phyloP scores from a whole-genome alignment of 192 early-diverging fungal species.

The Lobulomyces angularis region DNA sequence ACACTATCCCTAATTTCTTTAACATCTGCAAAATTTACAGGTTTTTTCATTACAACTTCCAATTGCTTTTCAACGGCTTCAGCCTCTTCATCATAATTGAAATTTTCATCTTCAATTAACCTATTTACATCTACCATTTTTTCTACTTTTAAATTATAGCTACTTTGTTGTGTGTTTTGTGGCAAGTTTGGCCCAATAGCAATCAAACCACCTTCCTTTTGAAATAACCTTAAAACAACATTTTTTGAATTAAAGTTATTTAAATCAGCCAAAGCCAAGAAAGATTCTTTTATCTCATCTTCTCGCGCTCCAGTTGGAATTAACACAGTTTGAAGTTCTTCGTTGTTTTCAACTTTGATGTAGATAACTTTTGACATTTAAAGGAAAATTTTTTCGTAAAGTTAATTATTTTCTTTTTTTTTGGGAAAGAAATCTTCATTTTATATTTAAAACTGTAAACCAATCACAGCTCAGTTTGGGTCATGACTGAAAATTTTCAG shows the following conservation, averaged over 20 bases:
- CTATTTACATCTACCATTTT: neutral
- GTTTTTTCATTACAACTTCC: conserved; percentile 10
- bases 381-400: neutral
- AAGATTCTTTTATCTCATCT: conserved; percentile 7
- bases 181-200: conserved; percentile 20
- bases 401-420: too few species aligned
- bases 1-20: conserved; percentile 9
- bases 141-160: conserved; percentile 6
- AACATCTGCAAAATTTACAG: conserved; percentile 8
- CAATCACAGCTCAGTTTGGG: too few species aligned
- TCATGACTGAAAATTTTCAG: too few species aligned
- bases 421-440: too few species aligned
- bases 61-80: conserved; percentile 10
- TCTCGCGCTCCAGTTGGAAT: conserved; percentile 11
- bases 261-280: conserved; percentile 11
- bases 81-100: neutral
- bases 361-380: conserved; percentile 4
- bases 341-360: conserved; percentile 10
- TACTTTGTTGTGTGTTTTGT: conserved; percentile 4
- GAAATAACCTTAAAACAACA: conserved; percentile 12
- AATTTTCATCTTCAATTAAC: conserved; percentile 6
- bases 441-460: too few species aligned
- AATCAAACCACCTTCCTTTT: conserved; percentile 5
- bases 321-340: conserved; percentile 7
- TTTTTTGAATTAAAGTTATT: neutral